phyloP scores from a whole-genome alignment of 1,139 yeast genomes.

The Taiozyma sp. region DNA sequence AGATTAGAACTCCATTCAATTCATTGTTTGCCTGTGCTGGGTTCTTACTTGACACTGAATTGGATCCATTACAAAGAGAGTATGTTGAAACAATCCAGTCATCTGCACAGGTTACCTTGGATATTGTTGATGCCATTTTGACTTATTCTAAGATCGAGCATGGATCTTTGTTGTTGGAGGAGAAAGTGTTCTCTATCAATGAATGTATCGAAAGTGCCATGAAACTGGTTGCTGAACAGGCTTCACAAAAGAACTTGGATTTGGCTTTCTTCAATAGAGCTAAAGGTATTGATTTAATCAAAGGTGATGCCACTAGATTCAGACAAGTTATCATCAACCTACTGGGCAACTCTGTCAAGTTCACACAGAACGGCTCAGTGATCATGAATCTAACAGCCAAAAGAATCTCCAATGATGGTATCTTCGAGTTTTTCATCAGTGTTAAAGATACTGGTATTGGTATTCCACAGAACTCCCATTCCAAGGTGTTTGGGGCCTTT shows the following conservation, averaged over 20 bases:
- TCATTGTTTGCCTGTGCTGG: slow-evolving; percentile 50
- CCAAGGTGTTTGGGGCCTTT: slow-evolving; percentile 52
- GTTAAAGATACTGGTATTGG: slow-evolving; percentile 62
- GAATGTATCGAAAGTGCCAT: slow-evolving; percentile 50
- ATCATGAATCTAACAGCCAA: slow-evolving; percentile 36
- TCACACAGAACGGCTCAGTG: slow-evolving; percentile 44
- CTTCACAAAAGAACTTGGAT: slow-evolving; percentile 40
- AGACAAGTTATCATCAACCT: slow-evolving; percentile 50
- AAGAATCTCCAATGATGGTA: slow-evolving; percentile 28
- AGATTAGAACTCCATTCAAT: slow-evolving; percentile 54
- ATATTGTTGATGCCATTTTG: slow-evolving; percentile 51
- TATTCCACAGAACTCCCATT: slow-evolving; percentile 42
- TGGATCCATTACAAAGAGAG: slow-evolving; percentile 43
- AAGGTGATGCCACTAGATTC: slow-evolving; percentile 48
- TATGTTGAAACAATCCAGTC: slow-evolving; percentile 50
- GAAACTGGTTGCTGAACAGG: slow-evolving; percentile 48
- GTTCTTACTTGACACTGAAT: slow-evolving; percentile 44
- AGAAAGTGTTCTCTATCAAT: slow-evolving; percentile 42
- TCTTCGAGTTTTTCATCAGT: slow-evolving; percentile 38
- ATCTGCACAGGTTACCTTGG: slow-evolving; percentile 48
- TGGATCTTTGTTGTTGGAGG: slow-evolving; percentile 44
- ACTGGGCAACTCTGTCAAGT: slow-evolving; percentile 54
- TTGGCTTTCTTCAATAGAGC: slow-evolving; percentile 42
- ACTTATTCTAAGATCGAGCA: slow-evolving; percentile 54
- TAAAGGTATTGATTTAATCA: slow-evolving; percentile 36